Conservation (phyloP, 2,329 filamentous ascomycete genomes). For the Dothidotthia symphoricarpi region DNA sequence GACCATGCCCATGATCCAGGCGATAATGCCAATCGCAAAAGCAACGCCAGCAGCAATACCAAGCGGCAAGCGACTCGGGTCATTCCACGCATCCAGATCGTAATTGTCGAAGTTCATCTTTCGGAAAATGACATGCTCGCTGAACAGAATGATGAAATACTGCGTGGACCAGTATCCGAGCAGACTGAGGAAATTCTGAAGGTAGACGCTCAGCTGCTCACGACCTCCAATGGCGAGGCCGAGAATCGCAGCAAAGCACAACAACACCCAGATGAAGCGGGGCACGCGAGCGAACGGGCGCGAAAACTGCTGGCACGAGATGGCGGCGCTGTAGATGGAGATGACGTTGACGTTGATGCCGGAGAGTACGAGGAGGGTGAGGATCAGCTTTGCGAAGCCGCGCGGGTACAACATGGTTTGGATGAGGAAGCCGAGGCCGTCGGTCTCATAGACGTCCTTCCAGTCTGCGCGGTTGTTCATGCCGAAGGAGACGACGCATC, state of each 20-base stretch:
- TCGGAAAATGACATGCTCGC: slow-evolving; percentile 49
- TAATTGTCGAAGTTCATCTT: slow-evolving; percentile 52
- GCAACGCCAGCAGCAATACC: slow-evolving; percentile 44
- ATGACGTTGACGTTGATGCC: slow-evolving; percentile 50
- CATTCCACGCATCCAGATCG: slow-evolving; percentile 49
- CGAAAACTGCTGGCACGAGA: slow-evolving; percentile 50
- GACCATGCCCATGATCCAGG: slow-evolving; percentile 58
- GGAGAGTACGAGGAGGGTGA: slow-evolving; percentile 45
- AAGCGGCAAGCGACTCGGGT: slow-evolving; percentile 43
- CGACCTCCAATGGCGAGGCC: slow-evolving; percentile 47
- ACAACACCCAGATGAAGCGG: slow-evolving; percentile 49
- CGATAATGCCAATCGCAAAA: slow-evolving; percentile 42
- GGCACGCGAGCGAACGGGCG: slow-evolving; percentile 53
- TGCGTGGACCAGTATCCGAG: slow-evolving; percentile 51
- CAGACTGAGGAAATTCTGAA: slow-evolving; percentile 48
- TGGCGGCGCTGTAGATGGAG: slow-evolving; percentile 51
- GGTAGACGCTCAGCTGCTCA: slow-evolving; percentile 43
- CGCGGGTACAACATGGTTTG: slow-evolving; percentile 47
- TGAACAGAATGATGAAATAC: slow-evolving; percentile 49
- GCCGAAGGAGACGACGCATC: slow-evolving; percentile 44
- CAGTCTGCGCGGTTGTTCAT: slow-evolving; percentile 39
- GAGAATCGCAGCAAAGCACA: slow-evolving; percentile 46
- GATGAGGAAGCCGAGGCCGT: slow-evolving; percentile 51
- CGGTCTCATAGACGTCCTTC: slow-evolving; percentile 41
- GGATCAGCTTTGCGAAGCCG: slow-evolving; percentile 51